phyloP scores from a whole-genome alignment of 2,329 filamentous ascomycete genomes.

The Colletotrichum theobromicola region DNA sequence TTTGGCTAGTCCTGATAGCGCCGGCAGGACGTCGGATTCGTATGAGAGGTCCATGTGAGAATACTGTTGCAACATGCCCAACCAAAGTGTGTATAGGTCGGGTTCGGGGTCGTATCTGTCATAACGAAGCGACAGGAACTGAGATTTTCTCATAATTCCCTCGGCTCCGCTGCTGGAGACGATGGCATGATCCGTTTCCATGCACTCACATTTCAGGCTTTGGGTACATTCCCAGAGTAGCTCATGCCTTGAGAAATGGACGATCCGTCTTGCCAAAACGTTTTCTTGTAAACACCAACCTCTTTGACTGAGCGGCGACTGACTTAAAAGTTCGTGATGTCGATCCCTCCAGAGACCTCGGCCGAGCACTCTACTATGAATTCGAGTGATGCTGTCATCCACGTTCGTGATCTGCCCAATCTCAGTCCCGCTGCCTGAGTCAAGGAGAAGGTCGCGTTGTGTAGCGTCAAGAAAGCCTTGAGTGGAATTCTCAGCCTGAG shows the following conservation, averaged over 20 bases:
- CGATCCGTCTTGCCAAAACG: neutral
- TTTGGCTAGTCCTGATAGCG: accelerated
- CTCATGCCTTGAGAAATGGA: neutral
- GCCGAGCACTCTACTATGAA: too few relatives aligned
- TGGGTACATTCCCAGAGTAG: neutral
- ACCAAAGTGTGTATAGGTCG: too few relatives aligned
- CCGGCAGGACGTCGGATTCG: neutral
- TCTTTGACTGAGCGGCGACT: neutral
- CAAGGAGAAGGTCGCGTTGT: accelerated
- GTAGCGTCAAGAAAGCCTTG: too few relatives aligned
- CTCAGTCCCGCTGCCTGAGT: accelerated
- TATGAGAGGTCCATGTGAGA: accelerated
- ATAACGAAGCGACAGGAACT: too few relatives aligned
- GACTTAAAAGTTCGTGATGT: too few relatives aligned
- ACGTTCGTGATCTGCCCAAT: neutral
- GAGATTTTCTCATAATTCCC: too few relatives aligned
- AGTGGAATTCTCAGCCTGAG: too few relatives aligned
- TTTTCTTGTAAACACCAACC: neutral
- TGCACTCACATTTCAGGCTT: neutral
- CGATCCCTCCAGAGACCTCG: too few relatives aligned
- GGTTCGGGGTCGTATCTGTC: accelerated
- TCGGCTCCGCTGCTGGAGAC: accelerated
- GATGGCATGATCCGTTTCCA: too few relatives aligned
- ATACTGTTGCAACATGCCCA: neutral
- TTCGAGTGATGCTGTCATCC: neutral